Evolutionary conservation across 306 rosid species (phyloP).

Genomic region (Trifolium pratense): DNA sequence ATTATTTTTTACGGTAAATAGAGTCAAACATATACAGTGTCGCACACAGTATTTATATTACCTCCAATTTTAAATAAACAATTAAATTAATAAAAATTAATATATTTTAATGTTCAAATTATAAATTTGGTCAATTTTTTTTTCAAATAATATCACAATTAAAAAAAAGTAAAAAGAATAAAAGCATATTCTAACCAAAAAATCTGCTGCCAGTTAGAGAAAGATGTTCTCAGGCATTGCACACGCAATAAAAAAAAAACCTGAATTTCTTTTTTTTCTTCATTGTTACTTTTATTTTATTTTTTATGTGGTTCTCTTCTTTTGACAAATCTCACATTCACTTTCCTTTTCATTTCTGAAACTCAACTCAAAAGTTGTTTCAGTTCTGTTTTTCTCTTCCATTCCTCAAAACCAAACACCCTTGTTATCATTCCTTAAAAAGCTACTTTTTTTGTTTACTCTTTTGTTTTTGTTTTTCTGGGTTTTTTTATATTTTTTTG

Average conservation of each 20-base stretch:
- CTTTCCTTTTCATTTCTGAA: conserved; percentile 36
- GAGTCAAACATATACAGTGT: no score
- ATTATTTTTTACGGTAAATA: no score
- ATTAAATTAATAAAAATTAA: no score
- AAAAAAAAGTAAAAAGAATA: neutral
- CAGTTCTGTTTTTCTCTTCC: conserved; percentile 28
- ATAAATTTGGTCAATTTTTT: no score
- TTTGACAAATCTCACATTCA: conserved; percentile 49
- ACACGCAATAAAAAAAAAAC: conserved; percentile 10
- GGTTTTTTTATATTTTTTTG: neutral
- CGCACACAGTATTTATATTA: no score
- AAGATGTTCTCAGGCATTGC: neutral
- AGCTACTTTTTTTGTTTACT: conserved; percentile 2
- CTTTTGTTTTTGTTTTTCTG: neutral
- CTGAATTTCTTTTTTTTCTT: neutral
- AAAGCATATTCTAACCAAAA: conserved; percentile 13
- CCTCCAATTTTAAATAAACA: no score
- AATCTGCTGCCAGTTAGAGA: conserved; percentile 29
- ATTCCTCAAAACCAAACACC: conserved; percentile 30
- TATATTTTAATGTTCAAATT: neutral
- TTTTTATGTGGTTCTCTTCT: conserved; percentile 60
- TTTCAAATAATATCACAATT: no score
- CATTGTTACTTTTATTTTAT: neutral
- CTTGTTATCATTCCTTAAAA: conserved; percentile 28
- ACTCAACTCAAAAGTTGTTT: conserved; percentile 39